A percentile compares a stretch with the other conserved stretches of the same genome.
These are phyloP conservation scores for Wickerhamiella bombiphila DNA, from an alignment of 805 yeast species.

Conservation along the genomic window DNA sequence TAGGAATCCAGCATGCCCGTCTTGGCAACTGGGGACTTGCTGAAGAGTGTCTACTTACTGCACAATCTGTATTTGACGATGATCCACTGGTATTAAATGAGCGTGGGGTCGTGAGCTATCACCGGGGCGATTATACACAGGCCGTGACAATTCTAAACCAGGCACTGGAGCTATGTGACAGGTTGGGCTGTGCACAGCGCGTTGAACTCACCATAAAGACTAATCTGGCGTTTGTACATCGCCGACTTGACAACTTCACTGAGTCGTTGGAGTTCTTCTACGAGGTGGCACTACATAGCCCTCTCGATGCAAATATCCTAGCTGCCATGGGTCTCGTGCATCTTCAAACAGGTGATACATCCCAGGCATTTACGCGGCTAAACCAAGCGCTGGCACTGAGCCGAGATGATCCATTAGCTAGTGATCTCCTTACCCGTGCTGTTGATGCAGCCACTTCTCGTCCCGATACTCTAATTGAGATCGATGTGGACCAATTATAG, in stretches of 20 bases:
- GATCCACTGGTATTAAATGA: conserved; percentile 88
- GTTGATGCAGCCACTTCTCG: background rate
- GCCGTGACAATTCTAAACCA: conserved; percentile 38
- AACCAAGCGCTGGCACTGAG: conserved; percentile 69
- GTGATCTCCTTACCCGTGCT: conserved; percentile 69
- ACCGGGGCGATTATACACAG: conserved; percentile 46
- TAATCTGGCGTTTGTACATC: conserved; percentile 15
- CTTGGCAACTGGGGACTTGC: conserved; percentile 73
- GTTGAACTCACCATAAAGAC: conserved; percentile 60
- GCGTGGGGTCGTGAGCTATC: conserved; percentile 81
- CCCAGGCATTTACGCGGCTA: conserved; percentile 57
- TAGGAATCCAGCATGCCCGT: conserved; percentile 93
- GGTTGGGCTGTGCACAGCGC: conserved; percentile 56
- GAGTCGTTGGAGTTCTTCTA: conserved; percentile 64
- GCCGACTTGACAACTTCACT: conserved; percentile 37
- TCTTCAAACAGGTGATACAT: conserved; percentile 48
- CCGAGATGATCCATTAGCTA: conserved; percentile 73
- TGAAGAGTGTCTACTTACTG: conserved; percentile 65
- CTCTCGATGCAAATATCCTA: conserved; percentile 57
- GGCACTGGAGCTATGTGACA: conserved; percentile 9
- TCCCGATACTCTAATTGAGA: background rate
- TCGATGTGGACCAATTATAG: too few relatives aligned
- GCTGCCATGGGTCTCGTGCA: conserved; percentile 77
- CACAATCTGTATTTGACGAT: conserved; percentile 61
- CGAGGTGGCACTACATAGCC: conserved; percentile 54